Evolutionary conservation across 805 yeast genomes (phyloP).

Genomic region (Ogataea nakhonphanomensis): DNA sequence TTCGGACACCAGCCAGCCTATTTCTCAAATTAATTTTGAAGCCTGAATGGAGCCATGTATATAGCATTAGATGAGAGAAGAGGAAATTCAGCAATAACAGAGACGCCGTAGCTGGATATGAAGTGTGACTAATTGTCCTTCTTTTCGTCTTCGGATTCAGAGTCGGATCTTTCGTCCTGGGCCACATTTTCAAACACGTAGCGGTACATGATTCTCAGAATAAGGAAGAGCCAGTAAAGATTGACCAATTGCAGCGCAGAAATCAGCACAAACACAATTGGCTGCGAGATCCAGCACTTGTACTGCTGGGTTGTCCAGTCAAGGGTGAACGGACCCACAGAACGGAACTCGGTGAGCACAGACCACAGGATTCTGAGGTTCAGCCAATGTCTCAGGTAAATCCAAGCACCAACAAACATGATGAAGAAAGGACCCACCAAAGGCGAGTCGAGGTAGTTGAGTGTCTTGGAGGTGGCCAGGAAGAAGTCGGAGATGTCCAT

Average conservation of each 20-base stretch:
- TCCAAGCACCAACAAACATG: constrained; percentile 72
- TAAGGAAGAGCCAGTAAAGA: constrained; percentile 81
- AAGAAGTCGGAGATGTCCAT: constrained; percentile 96
- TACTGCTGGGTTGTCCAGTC: constrained; percentile 90
- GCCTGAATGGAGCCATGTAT: constrained; percentile 5
- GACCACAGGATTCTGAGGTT: constrained; percentile 82
- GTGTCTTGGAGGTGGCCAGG: constrained; percentile 77
- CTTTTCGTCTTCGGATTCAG: constrained; percentile 42
- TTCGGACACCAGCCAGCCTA: constrained; percentile 20
- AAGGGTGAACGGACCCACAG: constrained; percentile 78
- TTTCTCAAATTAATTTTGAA: constrained; percentile 7
- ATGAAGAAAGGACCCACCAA: constrained; percentile 62
- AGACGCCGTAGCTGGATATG: background rate
- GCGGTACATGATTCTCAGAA: constrained; percentile 73
- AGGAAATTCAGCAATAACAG: too few species aligned
- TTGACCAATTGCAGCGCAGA: constrained; percentile 83
- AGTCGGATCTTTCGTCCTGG: constrained; percentile 81
- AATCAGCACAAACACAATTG: constrained; percentile 77
- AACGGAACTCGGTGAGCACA: constrained; percentile 76
- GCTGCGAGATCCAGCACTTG: constrained; percentile 94
- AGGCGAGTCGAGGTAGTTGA: constrained; percentile 75
- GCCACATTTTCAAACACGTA: constrained; percentile 55
- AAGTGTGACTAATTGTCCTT: constrained; percentile 15
- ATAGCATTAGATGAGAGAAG: constrained; percentile 2
- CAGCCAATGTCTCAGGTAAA: constrained; percentile 83